phyloP scores from a whole-genome alignment of 2,329 filamentous ascomycete genomes.

The Massarina eburnea region DNA sequence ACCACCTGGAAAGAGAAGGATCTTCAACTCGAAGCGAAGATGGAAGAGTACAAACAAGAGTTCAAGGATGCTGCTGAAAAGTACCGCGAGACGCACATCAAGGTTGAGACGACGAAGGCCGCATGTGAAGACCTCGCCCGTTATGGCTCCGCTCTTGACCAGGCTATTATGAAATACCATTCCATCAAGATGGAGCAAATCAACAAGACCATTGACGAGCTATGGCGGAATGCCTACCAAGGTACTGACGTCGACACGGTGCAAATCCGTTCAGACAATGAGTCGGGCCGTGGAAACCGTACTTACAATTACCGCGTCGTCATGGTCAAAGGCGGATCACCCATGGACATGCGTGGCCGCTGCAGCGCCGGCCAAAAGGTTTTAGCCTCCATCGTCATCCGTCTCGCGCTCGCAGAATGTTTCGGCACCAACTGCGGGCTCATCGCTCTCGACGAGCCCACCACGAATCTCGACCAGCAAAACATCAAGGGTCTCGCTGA shows the following conservation, averaged over 20 bases:
- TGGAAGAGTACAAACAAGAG: constrained; percentile 79
- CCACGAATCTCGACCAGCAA: constrained; percentile 92
- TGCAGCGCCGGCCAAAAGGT: constrained; percentile 98
- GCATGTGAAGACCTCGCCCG: constrained; percentile 87
- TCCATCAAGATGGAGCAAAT: constrained; percentile 97
- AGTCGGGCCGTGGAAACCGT: constrained; percentile 71
- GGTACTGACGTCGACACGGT: constrained; percentile 98
- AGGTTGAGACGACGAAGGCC: constrained; percentile 87
- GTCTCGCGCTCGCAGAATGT: constrained; percentile 90
- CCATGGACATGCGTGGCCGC: constrained; percentile 99
- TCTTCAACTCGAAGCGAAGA: constrained; percentile 70
- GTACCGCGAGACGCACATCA: constrained; percentile 86
- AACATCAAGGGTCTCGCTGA: constrained; percentile 90
- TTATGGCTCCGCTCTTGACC: constrained; percentile 82
- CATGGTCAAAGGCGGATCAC: constrained; percentile 95
- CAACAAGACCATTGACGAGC: constrained; percentile 88
- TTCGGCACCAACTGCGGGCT: constrained; percentile 95
- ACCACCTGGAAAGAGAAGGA: constrained; percentile 84
- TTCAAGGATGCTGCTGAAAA: constrained; percentile 79
- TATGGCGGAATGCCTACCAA: constrained; percentile 97
- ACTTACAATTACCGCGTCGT: constrained; percentile 95
- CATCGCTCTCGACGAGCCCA: constrained; percentile 95
- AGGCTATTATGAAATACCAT: constrained; percentile 97
- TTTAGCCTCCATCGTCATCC: constrained; percentile 94
- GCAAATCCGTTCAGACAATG: constrained; percentile 88